These are phyloP conservation scores for Arthrobotrys pseudoclavata DNA, from an alignment of 2,329 filamentous ascomycete species.

Conservation along the genomic window DNA sequence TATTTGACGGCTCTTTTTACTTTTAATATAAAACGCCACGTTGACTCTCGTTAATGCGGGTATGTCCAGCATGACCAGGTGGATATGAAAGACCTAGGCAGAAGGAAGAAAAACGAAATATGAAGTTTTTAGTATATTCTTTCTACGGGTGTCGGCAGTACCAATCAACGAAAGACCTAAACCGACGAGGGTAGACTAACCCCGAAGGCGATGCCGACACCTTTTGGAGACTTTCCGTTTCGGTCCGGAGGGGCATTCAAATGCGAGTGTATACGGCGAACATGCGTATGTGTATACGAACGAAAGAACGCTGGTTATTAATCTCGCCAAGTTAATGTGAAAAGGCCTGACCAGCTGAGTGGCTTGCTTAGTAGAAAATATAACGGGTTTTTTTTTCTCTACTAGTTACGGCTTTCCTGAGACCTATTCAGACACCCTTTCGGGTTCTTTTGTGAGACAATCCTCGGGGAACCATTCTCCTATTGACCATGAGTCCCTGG, in stretches of 20 bases:
- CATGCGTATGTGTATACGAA: constrained; percentile 12
- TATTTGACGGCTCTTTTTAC: constrained; percentile 7
- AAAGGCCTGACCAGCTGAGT: neutral
- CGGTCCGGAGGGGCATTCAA: constrained; percentile 38
- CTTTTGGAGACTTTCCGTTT: constrained; percentile 41
- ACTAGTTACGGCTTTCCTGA: constrained; percentile 4
- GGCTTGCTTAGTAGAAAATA: constrained; percentile 31
- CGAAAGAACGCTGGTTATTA: neutral
- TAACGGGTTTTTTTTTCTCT: constrained; percentile 15
- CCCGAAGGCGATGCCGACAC: constrained; percentile 35
- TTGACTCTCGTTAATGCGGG: constrained; percentile 43
- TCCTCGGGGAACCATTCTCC: constrained; percentile 2
- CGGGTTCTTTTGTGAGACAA: constrained; percentile 28
- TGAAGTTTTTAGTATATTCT: neutral
- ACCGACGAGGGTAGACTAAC: constrained; percentile 5
- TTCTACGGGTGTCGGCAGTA: constrained; percentile 17
- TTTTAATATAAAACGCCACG: constrained; percentile 29
- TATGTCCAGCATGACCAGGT: constrained; percentile 26
- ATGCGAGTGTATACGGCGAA: constrained; percentile 19
- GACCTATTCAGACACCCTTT: constrained; percentile 13
- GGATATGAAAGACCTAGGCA: neutral
- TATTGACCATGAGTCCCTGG: neutral
- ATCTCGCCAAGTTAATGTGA: constrained; percentile 6
- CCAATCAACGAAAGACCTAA: constrained; percentile 1
- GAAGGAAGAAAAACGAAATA: neutral